A percentile compares a stretch with the other conserved stretches of the same genome.
These are phyloP conservation scores for Rutidosis leptorrhynchoides DNA, from an alignment of 129 eudicot species.

Conservation along the genomic window DNA sequence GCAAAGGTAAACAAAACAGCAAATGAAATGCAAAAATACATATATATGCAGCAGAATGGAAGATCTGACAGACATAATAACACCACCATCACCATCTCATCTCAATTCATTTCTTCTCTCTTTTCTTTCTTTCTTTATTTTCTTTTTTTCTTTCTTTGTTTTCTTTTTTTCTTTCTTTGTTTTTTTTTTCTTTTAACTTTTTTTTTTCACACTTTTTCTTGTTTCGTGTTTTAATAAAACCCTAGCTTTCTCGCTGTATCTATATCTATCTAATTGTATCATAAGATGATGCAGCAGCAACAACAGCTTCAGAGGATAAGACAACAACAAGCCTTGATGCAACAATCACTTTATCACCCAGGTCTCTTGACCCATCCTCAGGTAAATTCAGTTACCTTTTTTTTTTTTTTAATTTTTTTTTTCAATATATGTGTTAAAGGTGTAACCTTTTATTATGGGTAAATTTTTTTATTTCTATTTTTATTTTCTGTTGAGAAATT, in stretches of 20 bases:
- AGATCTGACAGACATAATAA: slow-evolving; percentile 30
- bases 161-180: neutral
- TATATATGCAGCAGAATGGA: neutral
- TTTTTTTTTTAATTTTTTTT: neutral
- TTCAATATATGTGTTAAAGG: neutral
- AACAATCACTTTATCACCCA: slow-evolving; percentile 77
- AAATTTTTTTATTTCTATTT: neutral
- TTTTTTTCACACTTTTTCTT: neutral
- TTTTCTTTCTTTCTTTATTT: slow-evolving; percentile 18
- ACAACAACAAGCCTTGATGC: slow-evolving; percentile 66
- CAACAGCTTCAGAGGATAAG: slow-evolving; percentile 51
- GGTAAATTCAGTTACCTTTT: slow-evolving; percentile 22
- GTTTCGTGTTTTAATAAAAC: slow-evolving; percentile 18
- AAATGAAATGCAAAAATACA: slow-evolving; percentile 25
- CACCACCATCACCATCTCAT: slow-evolving; percentile 32
- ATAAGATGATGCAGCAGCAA: slow-evolving; percentile 44
- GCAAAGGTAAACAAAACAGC: slow-evolving; percentile 16
- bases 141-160: slow-evolving; percentile 6
- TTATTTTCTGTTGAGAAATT: slow-evolving; percentile 3
- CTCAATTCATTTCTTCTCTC: slow-evolving; percentile 15
- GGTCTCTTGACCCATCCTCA: slow-evolving; percentile 65
- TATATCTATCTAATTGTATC: neutral
- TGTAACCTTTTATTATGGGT: slow-evolving; percentile 18
- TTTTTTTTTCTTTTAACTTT: too few relatives aligned
- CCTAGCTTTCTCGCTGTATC: slow-evolving; percentile 30